phyloP scores from a whole-genome alignment of 192 early-diverging fungal species.

The Kappamyces sp. region DNA sequence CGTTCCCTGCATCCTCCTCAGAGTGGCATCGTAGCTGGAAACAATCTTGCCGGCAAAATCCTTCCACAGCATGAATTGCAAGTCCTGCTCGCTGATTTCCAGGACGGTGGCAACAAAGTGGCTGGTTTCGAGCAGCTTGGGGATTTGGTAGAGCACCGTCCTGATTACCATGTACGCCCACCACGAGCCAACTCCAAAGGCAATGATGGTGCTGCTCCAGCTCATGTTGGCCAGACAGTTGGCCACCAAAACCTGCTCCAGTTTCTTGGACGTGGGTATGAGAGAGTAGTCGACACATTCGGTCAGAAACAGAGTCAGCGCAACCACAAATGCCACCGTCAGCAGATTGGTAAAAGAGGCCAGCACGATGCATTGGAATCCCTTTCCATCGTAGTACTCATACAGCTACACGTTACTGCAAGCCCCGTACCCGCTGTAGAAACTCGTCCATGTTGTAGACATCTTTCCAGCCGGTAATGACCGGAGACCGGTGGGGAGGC shows the following conservation, averaged over 20 bases:
- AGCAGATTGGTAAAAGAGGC: constrained; percentile 70
- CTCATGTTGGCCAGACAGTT: constrained; percentile 56
- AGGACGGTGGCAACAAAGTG: constrained; percentile 79
- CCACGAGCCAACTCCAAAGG: constrained; percentile 71
- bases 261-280: constrained; percentile 58
- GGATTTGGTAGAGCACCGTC: constrained; percentile 53
- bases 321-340: constrained; percentile 50
- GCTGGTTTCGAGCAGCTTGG: constrained; percentile 71
- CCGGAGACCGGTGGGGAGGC: constrained; percentile 9
- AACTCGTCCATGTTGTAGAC: constrained; percentile 82
- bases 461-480: constrained; percentile 58
- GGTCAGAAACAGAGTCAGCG: constrained; percentile 81
- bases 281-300: constrained; percentile 86
- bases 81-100: constrained; percentile 70
- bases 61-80: constrained; percentile 83
- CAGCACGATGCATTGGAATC: constrained; percentile 76
- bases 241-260: constrained; percentile 72
- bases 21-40: constrained; percentile 51
- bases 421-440: constrained; percentile 23
- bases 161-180: constrained; percentile 63
- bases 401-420: constrained; percentile 55
- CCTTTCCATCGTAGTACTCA: constrained; percentile 83
- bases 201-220: constrained; percentile 41
- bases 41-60: constrained; percentile 70
- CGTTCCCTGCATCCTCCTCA: constrained; percentile 30